Evolutionary conservation across 305 asterid species (phyloP).

Genomic region (Fraxinus baroniana): DNA sequence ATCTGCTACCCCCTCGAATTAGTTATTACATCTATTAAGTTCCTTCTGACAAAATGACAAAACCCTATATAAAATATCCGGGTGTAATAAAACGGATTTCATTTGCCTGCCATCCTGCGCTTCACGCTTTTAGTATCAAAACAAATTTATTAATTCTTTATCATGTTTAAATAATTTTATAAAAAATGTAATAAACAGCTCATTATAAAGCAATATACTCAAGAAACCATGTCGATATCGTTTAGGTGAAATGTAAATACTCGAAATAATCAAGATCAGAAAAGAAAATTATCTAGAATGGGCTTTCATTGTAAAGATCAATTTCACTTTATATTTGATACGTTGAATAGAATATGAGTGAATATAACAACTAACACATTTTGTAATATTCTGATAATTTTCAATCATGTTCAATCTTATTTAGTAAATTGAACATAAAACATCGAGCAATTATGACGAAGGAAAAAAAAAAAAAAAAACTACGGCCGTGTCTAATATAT

Average conservation of each 20-base stretch:
- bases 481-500: neutral
- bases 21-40: too few species aligned
- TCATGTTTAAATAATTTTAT: neutral
- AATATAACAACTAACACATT: neutral
- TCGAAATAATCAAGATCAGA: neutral
- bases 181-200: neutral
- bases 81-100: neutral
- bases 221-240: neutral
- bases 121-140: slow-evolving; percentile 2
- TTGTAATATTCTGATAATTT: slow-evolving; percentile 12
- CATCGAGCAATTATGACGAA: slow-evolving; percentile 6
- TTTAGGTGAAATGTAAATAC: neutral
- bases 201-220: neutral
- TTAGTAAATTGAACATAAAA: neutral
- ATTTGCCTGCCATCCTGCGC: slow-evolving; percentile 34
- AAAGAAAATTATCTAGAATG: neutral
- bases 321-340: neutral
- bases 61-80: neutral
- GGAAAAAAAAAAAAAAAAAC: neutral
- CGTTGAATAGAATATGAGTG: neutral
- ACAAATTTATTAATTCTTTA: neutral
- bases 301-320: neutral
- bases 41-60: too few species aligned
- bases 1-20: too few species aligned
- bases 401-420: neutral